Evolutionary conservation across 73 alveolate species (phyloP), one percentile per base, ranked within the genome.

Genomic region (Urostyla sp.): DNA sequence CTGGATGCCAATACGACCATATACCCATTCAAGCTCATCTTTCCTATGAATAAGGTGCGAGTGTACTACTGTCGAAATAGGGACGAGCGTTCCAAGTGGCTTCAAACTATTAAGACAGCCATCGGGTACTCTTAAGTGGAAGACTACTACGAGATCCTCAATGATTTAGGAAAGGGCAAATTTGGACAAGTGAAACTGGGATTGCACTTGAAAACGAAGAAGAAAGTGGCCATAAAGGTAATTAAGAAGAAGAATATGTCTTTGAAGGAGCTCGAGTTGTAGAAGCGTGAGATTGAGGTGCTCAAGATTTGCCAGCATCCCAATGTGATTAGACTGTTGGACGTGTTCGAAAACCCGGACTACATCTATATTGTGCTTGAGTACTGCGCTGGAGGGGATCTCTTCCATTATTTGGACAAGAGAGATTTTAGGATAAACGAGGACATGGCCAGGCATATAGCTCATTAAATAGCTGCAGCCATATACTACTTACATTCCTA

Each of bases 321-420:
- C 11, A 72, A 72, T 27, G 51, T 72, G 36, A 72, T 72, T 55
- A 72, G 72, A 50, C 55, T 72, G 26, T 59, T 90, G 35, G 98
- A 94, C 44, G 88, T 92, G 34, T 92, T 89, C 48, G 99, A 94
- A 67, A 91, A 89, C n/a, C 85, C 84, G 38, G 93, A 85, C 43
- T 90, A 79, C 49, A 38, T 92, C 44, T 92, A 89, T 77, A 77
- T 90, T 44, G 80, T 66, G 23, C 67, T 66, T 8, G 80, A 66
- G 46, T 54, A 66, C 43, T 66, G 80, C 66, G 8, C 59, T 3
- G 80, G 80, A 18, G 80, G 80, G 6, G 80, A 66, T 66, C 13
- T 66, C n/a, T 66, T 66, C 48, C 43, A 66, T 15, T 66, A 66
- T 24, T 26, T 66, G 50, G 80, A 66, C 24, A 66, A 28, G 28